Conservation (phyloP, 192 early-diverging fungal genomes). For the Coemansia sp. region DNA sequence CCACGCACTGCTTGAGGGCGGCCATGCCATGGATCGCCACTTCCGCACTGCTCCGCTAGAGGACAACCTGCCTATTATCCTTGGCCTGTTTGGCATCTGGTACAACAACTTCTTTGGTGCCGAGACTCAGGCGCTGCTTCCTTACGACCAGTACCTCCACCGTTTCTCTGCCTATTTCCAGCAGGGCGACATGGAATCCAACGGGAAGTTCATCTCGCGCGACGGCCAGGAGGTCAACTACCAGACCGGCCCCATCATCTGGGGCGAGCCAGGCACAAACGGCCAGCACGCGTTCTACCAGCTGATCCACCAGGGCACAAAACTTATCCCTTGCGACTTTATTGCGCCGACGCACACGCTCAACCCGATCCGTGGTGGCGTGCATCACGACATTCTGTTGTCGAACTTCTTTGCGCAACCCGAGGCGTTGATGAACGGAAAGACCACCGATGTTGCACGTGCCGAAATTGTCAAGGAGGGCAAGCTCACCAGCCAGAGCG, state of each 20-base stretch:
- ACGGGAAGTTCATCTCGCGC: slow-evolving; percentile 92
- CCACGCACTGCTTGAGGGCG: slow-evolving; percentile 83
- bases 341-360: slow-evolving; percentile 90
- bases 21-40: slow-evolving; percentile 96
- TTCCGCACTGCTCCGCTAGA: slow-evolving; percentile 89
- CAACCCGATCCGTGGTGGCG: slow-evolving; percentile 82
- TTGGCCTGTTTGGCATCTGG: slow-evolving; percentile 90
- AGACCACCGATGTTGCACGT: slow-evolving; percentile 74
- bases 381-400: slow-evolving; percentile 94
- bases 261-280: slow-evolving; percentile 99
- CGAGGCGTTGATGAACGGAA: slow-evolving; percentile 96
- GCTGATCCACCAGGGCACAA: slow-evolving; percentile 98
- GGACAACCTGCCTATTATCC: slow-evolving; percentile 88
- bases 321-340: slow-evolving; percentile 95
- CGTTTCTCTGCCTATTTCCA: slow-evolving; percentile 99
- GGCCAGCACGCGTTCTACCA: slow-evolving; percentile 99
- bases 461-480: slow-evolving; percentile 75
- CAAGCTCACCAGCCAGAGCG: slow-evolving; percentile 40
- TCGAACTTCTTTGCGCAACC: slow-evolving; percentile 99
- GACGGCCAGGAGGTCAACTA: slow-evolving; percentile 77
- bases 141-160: slow-evolving; percentile 99
- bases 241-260: slow-evolving; percentile 95
- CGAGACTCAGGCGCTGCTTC: slow-evolving; percentile 90
- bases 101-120: slow-evolving; percentile 99
- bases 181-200: slow-evolving; percentile 99